Base-by-base conservation (phyloP, 495 filamentous ascomycete genomes). In the Aspergillus incahuasiensis region DNA sequence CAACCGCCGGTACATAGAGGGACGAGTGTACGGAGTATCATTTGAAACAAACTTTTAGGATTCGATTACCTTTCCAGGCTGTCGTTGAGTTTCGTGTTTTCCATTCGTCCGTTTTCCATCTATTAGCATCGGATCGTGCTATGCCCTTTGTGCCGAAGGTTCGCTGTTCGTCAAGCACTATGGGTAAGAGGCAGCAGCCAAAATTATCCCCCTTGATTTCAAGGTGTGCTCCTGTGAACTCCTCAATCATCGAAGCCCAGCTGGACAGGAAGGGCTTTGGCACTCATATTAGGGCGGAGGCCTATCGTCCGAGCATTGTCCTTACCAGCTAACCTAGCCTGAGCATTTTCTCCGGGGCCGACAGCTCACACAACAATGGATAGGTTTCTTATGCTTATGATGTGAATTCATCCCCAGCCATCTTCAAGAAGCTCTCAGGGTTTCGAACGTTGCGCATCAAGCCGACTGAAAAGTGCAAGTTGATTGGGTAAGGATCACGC, bases 401-500 rank as follows among this genome's bases (percentile, higher is more conserved):
- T 6, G 32, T 35, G 12, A 7, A 5, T 35, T n/a, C n/a, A n/a
- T n/a, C n/a, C 32, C 32, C 12, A 15, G 32, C 6, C 32, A 35
- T 35, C 12, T 12, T 15, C 8, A 35, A 35, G 12, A 11, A 35
- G 32, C 32, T 35, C 32, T 35, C 12, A 2, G 13, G 6, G 9
- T 15, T 35, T 5, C 25, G 4, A 12, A 2, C 9, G 12, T 12
- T 35, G 32, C 32, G 32, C 9, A 35, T 35, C 20, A 44, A 21
- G 19, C 41, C 5, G 13, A 19, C 9, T 44, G 20, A 12, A 21
- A 9, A 12, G 6, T 7, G 9, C 25, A 48, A 48, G 15, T 34
- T 59, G 34, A 42, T 48, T 41, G 43, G 42, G 19, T 3, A 48
- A 11, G 9, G 45, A 48, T 48, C 45, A 34, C 45, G 45, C 45